phyloP scores from a whole-genome alignment of 129 eudicot species.

The sunflower (Helianthus annuus) region DNA sequence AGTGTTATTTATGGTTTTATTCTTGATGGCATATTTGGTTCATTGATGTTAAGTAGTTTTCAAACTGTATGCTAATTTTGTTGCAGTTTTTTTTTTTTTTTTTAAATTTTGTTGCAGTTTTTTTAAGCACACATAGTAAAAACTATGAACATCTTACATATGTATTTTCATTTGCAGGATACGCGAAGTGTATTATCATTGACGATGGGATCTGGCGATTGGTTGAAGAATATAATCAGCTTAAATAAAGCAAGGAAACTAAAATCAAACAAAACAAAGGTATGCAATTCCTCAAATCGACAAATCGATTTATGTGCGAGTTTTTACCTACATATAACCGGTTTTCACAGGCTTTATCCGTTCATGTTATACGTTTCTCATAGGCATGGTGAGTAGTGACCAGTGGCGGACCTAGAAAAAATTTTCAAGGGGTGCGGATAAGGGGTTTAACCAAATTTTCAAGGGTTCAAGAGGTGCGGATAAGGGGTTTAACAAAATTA shows the following conservation, averaged over 20 bases:
- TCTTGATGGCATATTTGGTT: neutral
- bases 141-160: neutral
- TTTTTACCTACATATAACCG: slow-evolving; percentile 6
- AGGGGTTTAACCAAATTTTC: no score
- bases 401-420: no score
- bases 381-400: neutral
- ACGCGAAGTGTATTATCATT: slow-evolving; percentile 19
- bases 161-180: slow-evolving; percentile 2
- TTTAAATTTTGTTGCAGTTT: slow-evolving; percentile 3
- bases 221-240: slow-evolving; percentile 68
- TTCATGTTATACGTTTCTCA: neutral
- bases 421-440: no score
- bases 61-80: slow-evolving; percentile 13
- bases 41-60: neutral
- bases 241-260: slow-evolving; percentile 60
- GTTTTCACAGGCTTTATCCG: neutral
- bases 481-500: no score
- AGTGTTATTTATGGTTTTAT: neutral
- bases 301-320: neutral
- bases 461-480: no score
- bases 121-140: no score
- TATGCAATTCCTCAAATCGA: slow-evolving; percentile 19
- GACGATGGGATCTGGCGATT: slow-evolving; percentile 70
- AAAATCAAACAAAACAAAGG: slow-evolving; percentile 52
- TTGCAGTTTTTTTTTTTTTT: neutral